A percentile compares a stretch with the other conserved stretches of the same genome.
Evolutionary conservation across 2,329 filamentous ascomycete species (phyloP).

Genomic region (Incumbomyces lentus): DNA sequence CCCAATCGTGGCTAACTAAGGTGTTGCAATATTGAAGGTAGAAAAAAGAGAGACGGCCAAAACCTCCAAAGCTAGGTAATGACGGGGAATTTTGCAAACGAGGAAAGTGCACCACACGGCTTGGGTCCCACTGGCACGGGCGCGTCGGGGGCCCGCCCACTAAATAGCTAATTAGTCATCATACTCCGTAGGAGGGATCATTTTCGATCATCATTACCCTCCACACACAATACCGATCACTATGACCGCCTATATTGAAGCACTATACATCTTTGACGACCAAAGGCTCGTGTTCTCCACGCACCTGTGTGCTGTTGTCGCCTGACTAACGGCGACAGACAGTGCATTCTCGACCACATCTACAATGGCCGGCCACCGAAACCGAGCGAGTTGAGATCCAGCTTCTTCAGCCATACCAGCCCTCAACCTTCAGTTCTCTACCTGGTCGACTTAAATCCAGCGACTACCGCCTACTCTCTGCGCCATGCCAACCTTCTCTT

Average conservation of each 20-base stretch:
- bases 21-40: too few relatives aligned
- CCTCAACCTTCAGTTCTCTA: constrained; percentile 77
- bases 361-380: constrained; percentile 75
- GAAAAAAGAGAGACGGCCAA: too few relatives aligned
- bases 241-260: constrained; percentile 84
- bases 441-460: constrained; percentile 67
- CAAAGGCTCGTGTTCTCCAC: constrained; percentile 57
- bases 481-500: constrained; percentile 80
- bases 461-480: constrained; percentile 80
- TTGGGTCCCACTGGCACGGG: too few relatives aligned
- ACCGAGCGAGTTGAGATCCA: constrained; percentile 64
- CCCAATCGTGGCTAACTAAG: too few relatives aligned
- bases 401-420: constrained; percentile 71
- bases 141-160: too few relatives aligned
- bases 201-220: too few relatives aligned
- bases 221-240: too few relatives aligned
- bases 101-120: too few relatives aligned
- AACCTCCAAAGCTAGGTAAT: too few relatives aligned
- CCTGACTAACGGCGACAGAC: constrained; percentile 41
- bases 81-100: too few relatives aligned
- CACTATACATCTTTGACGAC: constrained; percentile 94
- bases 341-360: constrained; percentile 74
- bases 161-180: too few relatives aligned
- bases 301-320: neutral
- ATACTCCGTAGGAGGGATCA: too few relatives aligned